Base-by-base conservation (phyloP, 805 yeast species). In the Candida sakaeoensis region DNA sequence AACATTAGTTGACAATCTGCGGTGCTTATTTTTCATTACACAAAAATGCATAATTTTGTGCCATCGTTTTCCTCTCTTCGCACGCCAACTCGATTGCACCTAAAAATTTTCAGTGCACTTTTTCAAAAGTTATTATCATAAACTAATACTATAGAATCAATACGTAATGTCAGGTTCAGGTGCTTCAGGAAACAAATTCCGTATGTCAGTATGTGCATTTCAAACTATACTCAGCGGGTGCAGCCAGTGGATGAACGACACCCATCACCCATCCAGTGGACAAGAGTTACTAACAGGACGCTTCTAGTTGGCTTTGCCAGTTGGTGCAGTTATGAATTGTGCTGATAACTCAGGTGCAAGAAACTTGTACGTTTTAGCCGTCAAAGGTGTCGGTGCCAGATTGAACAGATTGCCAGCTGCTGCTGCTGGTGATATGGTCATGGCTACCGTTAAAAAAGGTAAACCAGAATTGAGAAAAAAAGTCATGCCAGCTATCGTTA, bases 381-480 rank as follows among this genome's bases (percentile, higher is more conserved):
- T 93, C 70, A 93, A 91, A 81, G 98, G 98, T 69, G 73, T 79
- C 70, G 99, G 99, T 83, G 97, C 99, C 61, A 90, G 98, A 85
- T 85, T 93, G 72, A 95, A 91, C 91, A 93, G 99, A 84, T 85
- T 93, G 65, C 99, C 99, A 74, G 99, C 99, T 68, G 99, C 98
- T 62, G 89, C 98, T 65, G 91, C 93, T 62, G 99, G 99, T 82
- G 99, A 95, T 77, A 88, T 88, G 96, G 95, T 87, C 68, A 87
- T 87, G 91, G 74, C 99, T 65, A 93, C 99, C 64, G 99, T 93
- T 73, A 93, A 93, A 88, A 93, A 95, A 80, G 99, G 99, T 86
- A 93, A 93, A 89, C 99, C 99, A 74, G 99, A 93, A 79, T 88
- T 93, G 74, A 90, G 99, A 85, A 93, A 93, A 96, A 93, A 93